Percentiles rank a stretch among this genome's conserved stretches.
Conservation (phyloP, 73 alveolate species). For the Vitrella brassicaformis region DNA sequence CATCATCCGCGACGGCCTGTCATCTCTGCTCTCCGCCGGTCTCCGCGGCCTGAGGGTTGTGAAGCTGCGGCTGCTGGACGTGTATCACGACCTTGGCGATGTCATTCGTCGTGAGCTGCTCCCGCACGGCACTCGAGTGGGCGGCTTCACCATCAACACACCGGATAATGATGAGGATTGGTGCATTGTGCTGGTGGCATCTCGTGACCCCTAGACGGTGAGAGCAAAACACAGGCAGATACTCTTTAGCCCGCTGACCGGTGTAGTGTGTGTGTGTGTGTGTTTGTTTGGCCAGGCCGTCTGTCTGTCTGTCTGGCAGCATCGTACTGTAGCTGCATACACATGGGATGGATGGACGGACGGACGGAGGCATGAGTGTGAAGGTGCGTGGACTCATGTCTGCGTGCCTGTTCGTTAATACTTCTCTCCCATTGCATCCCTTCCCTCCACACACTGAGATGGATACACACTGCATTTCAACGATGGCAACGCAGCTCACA, state of each 20-base stretch:
- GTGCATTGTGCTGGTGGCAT: background rate
- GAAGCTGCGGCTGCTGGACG: background rate
- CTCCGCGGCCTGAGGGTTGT: too few relatives aligned
- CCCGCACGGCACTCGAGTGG: background rate
- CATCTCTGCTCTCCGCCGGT: too few relatives aligned
- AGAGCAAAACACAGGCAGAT: background rate
- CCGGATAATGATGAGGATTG: too few relatives aligned
- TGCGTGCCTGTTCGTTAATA: background rate
- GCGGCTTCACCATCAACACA: too few relatives aligned
- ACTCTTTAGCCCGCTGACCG: background rate
- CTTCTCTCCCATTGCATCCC: background rate
- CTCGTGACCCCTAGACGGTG: background rate
- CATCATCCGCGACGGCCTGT: too few relatives aligned
- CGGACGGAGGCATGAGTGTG: background rate
- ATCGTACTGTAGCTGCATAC: background rate
- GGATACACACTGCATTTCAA: background rate
- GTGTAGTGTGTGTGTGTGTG: background rate
- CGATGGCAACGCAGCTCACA: too few relatives aligned
- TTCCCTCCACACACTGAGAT: background rate
- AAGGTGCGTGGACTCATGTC: too few relatives aligned
- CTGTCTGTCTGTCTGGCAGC: background rate
- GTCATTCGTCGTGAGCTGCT: background rate
- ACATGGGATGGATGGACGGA: background rate
- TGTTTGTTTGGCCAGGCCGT: background rate
- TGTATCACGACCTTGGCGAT: background rate